Base-by-base conservation (phyloP, 306 rosid species). In the Medicago ruthenica region DNA sequence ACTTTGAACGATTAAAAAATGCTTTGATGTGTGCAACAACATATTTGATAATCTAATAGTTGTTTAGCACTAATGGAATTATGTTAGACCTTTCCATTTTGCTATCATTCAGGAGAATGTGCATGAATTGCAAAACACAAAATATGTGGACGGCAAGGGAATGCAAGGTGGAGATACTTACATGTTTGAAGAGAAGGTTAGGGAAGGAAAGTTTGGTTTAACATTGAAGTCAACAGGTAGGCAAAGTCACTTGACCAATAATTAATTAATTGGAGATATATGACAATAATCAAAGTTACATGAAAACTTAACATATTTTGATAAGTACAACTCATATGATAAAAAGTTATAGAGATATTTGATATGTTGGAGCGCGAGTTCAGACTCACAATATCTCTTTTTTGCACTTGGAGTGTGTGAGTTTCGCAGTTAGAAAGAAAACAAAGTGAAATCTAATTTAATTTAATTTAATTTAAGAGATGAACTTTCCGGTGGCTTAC, bases 181-280 rank as follows among this genome's bases (percentile, higher is more conserved):
- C 21, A 55, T 16, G 2, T 55, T 58, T 65, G 22, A 9, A 8
- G 9, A 17, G 9, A 41, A 4, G 11, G 36, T 20, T 67, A 27
- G 42, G 17, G 16, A 36, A 61, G 41, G 59, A 62, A 9, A 34
- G 57, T 27, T 72, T 69, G 11, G 76, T 51, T 69, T 77, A 63
- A 62, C 20, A 59, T 53, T 66, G 54, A 71, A 77, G 80, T 83
- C 83, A 83, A 81, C 21, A 71, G 79, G 85, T 75, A 45, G 87
- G 87, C 83, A 84, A 84, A 80, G 76, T 84, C 36, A 51, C 65
- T 69, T 63, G 80, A 66, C 75, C 77, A 17, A 67, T 34, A 77
- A 76, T 76, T 48, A 65, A 45, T 45, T 45, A 40, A 54, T 48
- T 75, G 68, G 55, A 71, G 31, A 71, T 44, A 78, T 64, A 54